Conservation (phyloP, 306 rosid species). For the Hylodesmum podocarpum region DNA sequence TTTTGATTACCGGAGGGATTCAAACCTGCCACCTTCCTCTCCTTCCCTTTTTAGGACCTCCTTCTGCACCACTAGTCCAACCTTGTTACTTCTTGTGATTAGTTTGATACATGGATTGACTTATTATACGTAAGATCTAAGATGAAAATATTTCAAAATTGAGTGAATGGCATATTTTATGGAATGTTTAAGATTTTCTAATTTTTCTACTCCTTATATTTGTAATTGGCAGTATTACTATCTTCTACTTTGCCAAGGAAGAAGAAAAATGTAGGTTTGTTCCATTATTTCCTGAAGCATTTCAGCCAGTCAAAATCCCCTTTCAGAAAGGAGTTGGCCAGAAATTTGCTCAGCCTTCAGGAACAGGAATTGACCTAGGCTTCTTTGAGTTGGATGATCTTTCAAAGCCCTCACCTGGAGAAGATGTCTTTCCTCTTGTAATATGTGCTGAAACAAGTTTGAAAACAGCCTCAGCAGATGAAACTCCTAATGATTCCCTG, state of each 20-base stretch:
- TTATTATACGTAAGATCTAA: not conserved
- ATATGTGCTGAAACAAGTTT: slow-evolving; percentile 72
- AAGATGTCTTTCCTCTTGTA: slow-evolving; percentile 76
- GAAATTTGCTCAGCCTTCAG: slow-evolving; percentile 72
- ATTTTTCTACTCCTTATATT: slow-evolving; percentile 27
- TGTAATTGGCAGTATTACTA: slow-evolving; percentile 62
- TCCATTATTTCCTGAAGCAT: slow-evolving; percentile 65
- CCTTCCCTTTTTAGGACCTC: too few relatives aligned
- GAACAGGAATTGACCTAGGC: slow-evolving; percentile 89
- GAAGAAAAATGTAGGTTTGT: slow-evolving; percentile 68
- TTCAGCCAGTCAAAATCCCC: slow-evolving; percentile 62
- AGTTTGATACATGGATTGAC: not conserved
- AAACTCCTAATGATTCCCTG: slow-evolving; percentile 38
- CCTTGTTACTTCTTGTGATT: too few relatives aligned
- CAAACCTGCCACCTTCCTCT: too few relatives aligned
- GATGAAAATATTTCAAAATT: slow-evolving; percentile 2
- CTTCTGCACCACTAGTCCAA: too few relatives aligned
- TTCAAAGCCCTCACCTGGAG: slow-evolving; percentile 75
- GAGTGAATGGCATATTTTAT: not conserved
- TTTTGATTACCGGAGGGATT: too few relatives aligned
- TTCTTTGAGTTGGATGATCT: slow-evolving; percentile 88
- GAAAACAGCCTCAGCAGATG: slow-evolving; percentile 38
- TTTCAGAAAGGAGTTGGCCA: slow-evolving; percentile 82
- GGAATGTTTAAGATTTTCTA: slow-evolving; percentile 2
- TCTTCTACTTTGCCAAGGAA: slow-evolving; percentile 90